Base-by-base conservation (phyloP, 805 yeast genomes). In the Lipomyces japonicus region DNA sequence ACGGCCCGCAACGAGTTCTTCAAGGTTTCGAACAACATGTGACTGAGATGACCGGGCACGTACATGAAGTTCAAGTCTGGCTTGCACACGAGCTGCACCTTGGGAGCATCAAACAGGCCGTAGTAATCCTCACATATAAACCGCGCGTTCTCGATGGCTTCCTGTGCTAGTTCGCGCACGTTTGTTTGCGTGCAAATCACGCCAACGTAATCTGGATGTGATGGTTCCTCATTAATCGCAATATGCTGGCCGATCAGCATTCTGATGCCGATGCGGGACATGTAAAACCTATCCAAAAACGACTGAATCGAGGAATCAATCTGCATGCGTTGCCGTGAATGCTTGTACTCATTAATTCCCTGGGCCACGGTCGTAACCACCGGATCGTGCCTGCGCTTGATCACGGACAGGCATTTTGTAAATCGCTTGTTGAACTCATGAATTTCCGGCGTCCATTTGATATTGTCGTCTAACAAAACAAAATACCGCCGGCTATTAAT, bases 231-330 rank as follows among this genome's bases (percentile, higher is more conserved):
- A 69, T 81, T 82, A 44, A 88, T 75, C 1, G 96, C 91, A 57
- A 88, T 83, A 62, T 88, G 95, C 70, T 88, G 96, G n/a, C 96
- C 96, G 62, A 88, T 86, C 36, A 88, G 75, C 95, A 89, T 89
- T 57, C 96, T 76, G 53, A 89, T 89, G 1, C 96, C 96, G 55
- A 89, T 89, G 51, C 96, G 75, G 46, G 88, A 82, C 89, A 88
- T 82, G 71, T 89, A 88, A 65, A 88, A 88, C 28, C 93, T 68
- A 69, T 89, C 96, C 55, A 88, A 71, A 63, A 89, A 88, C 14
- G 80, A 75, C 68, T 89, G 95, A 31, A 89, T 80, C 10, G 86
- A 79, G 46, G 81, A 75, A 62, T 85, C 86, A 35, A 85, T 81
- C 26, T 76, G 71, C 34, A 67, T 60, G 65, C 72, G 65, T 36